Conservation (phyloP, 2,329 filamentous ascomycete genomes). For the Penicillium digitatum region DNA sequence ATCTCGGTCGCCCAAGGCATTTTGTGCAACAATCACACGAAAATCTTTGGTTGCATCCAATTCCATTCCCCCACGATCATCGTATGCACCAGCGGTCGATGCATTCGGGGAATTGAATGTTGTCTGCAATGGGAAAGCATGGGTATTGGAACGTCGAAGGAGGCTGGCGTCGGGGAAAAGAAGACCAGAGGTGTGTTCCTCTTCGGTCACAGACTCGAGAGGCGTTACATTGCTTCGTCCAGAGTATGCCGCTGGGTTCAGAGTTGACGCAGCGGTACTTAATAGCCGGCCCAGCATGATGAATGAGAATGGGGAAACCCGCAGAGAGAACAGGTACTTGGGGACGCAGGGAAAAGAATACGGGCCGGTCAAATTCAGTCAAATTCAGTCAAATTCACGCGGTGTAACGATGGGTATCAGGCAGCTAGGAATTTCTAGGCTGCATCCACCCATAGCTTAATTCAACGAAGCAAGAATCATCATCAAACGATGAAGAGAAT, state of each 20-base stretch:
- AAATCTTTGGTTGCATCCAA: slow-evolving; percentile 45
- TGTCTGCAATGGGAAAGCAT: slow-evolving; percentile 42
- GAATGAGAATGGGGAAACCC: slow-evolving; percentile 15
- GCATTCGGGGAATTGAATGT: slow-evolving; percentile 44
- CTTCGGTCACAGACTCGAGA: slow-evolving; percentile 48
- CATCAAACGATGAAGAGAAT: slow-evolving; percentile 17
- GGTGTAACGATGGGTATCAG: slow-evolving; percentile 28
- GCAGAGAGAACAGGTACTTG: slow-evolving; percentile 12
- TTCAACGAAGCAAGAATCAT: slow-evolving; percentile 28
- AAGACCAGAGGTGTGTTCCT: slow-evolving; percentile 48
- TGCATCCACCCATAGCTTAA: slow-evolving; percentile 35
- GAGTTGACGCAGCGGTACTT: slow-evolving; percentile 42
- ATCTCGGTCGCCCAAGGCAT: slow-evolving; percentile 47
- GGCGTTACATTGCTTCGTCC: slow-evolving; percentile 35
- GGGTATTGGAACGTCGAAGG: slow-evolving; percentile 40
- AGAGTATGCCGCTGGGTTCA: slow-evolving; percentile 41
- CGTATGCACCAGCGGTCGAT: slow-evolving; percentile 42
- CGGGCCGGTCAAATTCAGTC: slow-evolving; percentile 12
- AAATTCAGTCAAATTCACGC: slow-evolving; percentile 12
- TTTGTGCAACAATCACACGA: slow-evolving; percentile 47
- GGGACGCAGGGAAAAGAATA: slow-evolving; percentile 14
- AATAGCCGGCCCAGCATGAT: slow-evolving; percentile 44
- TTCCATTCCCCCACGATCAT: slow-evolving; percentile 47
- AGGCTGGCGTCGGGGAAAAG: slow-evolving; percentile 46
- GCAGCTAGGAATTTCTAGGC: slow-evolving; percentile 30